Base-by-base conservation (phyloP, 441 rosid genomes). In the Erodium moschatum region DNA sequence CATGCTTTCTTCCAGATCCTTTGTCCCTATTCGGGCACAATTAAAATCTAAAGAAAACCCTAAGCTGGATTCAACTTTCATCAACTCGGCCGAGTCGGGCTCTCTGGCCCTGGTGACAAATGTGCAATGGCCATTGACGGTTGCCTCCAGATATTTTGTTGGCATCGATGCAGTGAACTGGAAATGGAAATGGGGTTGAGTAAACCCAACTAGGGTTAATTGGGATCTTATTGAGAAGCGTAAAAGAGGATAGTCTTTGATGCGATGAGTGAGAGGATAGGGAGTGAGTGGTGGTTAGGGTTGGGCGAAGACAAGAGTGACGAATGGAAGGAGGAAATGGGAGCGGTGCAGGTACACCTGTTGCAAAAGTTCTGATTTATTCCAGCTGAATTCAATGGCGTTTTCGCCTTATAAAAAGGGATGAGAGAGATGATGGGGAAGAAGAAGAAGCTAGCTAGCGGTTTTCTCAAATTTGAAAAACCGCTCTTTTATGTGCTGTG, bases 331-430 rank as follows among this genome's bases (percentile, higher is more conserved):
- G 27, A 24, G 27, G 27, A 89, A 84, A 84, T 85, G 89, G 82
- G 81, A 58, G 81, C 72, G 83, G 72, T 64, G 79, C 27, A 76
- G 52, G 27, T 81, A 83, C 92, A 91, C 67, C 87, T 89, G 97
- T 82, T 84, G 82, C 85, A 78, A 87, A 86, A 89, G 87, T 76
- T 87, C 92, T 87, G 92, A 65, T 58, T 4, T n/a, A 64, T 68
- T 74, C 72, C 60, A 73, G 44, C 86, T 81, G 83, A 87, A 81
- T 78, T 85, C 91, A 85, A 86, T 87, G 90, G 90, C 80, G 80
- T 81, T 78, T 66, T 75, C 52, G 62, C 77, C 67, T 20, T 67
- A 46, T 54, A 64, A 35, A 35, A 35, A 35, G 40, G 40, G 40
- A 35, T 3, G 40, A 9, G 7, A 9, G 9, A 38, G 44, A 38